These are phyloP conservation scores for Capillidium heterosporum DNA, from an alignment of 371 early-diverging fungal species.

Conservation along the genomic window DNA sequence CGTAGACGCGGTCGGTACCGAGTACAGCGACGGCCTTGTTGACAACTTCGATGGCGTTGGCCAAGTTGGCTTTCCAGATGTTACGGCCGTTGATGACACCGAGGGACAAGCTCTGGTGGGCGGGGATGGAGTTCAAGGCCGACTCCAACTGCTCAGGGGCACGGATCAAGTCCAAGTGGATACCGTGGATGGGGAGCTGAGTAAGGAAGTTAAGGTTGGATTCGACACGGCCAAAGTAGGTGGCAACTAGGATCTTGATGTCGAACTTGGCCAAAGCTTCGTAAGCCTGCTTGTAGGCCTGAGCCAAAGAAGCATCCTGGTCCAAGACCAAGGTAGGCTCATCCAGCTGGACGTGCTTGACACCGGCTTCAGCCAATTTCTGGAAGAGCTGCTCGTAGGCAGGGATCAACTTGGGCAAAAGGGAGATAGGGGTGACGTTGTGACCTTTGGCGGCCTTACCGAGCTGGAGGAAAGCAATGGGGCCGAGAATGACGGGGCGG, in stretches of 20 bases:
- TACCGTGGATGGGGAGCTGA: constrained; percentile 50
- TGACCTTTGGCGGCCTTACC: constrained; percentile 54
- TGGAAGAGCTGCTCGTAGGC: constrained; percentile 57
- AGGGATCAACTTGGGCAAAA: constrained; percentile 50
- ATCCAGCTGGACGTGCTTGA: constrained; percentile 83
- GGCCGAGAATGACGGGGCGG: constrained; percentile 86
- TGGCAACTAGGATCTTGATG: constrained; percentile 64
- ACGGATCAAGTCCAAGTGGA: constrained; percentile 84
- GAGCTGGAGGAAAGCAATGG: constrained; percentile 71
- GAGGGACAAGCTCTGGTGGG: constrained; percentile 40
- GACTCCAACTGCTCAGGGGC: constrained; percentile 63
- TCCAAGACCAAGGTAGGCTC: constrained; percentile 79
- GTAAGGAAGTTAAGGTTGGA: constrained; percentile 40
- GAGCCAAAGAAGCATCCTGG: constrained; percentile 25
- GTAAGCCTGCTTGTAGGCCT: constrained; percentile 36
- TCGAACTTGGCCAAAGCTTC: constrained; percentile 32
- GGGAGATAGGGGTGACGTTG: constrained; percentile 40
- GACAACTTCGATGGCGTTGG: constrained; percentile 43
- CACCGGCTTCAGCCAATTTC: constrained; percentile 68
- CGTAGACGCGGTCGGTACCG: constrained; percentile 52
- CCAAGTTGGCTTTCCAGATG: constrained; percentile 87
- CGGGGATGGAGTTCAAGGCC: constrained; percentile 29
- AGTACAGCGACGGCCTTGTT: constrained; percentile 40
- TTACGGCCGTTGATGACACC: constrained; percentile 91
- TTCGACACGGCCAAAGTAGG: constrained; percentile 83